Evolutionary conservation across 2,329 filamentous ascomycete genomes (phyloP).

Genomic region (Zasmidium cellare): DNA sequence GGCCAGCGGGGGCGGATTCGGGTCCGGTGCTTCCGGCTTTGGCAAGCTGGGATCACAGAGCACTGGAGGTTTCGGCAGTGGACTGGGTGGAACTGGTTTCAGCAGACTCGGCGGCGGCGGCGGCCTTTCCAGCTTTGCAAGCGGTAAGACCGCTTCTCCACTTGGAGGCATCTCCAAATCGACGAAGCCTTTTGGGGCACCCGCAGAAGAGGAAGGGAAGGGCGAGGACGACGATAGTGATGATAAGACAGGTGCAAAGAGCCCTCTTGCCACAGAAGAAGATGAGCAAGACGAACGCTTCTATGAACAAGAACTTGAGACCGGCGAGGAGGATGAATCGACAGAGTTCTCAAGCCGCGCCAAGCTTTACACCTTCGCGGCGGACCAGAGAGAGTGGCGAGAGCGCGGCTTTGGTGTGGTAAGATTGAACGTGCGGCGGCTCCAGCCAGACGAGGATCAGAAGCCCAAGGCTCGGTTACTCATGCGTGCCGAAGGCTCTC

Average conservation of each 20-base stretch:
- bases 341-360: constrained; percentile 75
- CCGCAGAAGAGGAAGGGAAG: constrained; percentile 55
- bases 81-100: constrained; percentile 28
- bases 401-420: constrained; percentile 82
- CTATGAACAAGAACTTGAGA: constrained; percentile 69
- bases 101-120: constrained; percentile 44
- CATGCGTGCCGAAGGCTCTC: constrained; percentile 87
- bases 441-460: constrained; percentile 48
- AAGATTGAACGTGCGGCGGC: constrained; percentile 72
- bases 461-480: constrained; percentile 68
- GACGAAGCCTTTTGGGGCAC: constrained; percentile 74
- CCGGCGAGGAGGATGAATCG: constrained; percentile 81
- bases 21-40: constrained; percentile 33
- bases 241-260: constrained; percentile 42
- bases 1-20: constrained; percentile 31
- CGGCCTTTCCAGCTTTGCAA: constrained; percentile 67
- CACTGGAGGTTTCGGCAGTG: constrained; percentile 25
- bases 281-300: constrained; percentile 65
- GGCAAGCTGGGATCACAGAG: constrained; percentile 28
- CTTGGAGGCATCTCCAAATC: constrained; percentile 51
- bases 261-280: constrained; percentile 52
- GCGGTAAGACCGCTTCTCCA: constrained; percentile 48
- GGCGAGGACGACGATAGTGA: constrained; percentile 52
- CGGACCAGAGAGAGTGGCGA: constrained; percentile 72
- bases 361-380: constrained; percentile 80